Base-by-base conservation (phyloP, 495 filamentous ascomycete species). In the Penicillium fimorum region DNA sequence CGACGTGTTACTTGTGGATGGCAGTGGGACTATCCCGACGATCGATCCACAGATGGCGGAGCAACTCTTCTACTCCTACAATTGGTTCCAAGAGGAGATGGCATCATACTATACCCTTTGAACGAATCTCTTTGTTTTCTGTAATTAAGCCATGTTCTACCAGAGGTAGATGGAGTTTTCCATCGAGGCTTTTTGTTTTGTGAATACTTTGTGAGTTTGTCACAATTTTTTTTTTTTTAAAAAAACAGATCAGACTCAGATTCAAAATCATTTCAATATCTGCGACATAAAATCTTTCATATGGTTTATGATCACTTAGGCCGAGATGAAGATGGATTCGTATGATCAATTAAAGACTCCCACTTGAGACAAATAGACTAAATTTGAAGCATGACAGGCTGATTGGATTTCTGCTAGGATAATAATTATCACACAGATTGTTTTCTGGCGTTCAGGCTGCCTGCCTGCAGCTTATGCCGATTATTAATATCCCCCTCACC, bases 41-140 rank as follows among this genome's bases (percentile, higher is more conserved):
- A 70, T 75, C 27, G 73, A 76, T 57, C 68, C 70, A 9, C 70
- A 74, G 47, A 69, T 76, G 68, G 72, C 72, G 24, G 70, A 75
- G 38, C 72, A 76, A 57, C 55, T 76, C 32, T 72, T 68, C 17
- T 76, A 74, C 51, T 76, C 70, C 6, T 75, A 76, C 37, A 74
- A 75, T 58, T 76, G 72, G 72, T 76, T 76, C 33, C 74, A 76
- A 43, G 70, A 75, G 61, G 74, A 76, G 48, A 75, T 76, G 74
- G 70, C 74, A 30, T 71, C 65, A 22, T 75, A 71, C 61, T 76
- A 76, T 72, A 75, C 72, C 61, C 63, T 76, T 55, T 76, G 50
- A 69, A 51, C 53, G 29, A 49, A 40, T 47, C 13, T 43, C 27
- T 50, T 48, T 53, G 48, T 48, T 53, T n/a, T 43, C 8, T 48